These are phyloP conservation scores for Calocybe gangraenosa DNA, from an alignment of 768 basidiomycete genomes.

Conservation along the genomic window DNA sequence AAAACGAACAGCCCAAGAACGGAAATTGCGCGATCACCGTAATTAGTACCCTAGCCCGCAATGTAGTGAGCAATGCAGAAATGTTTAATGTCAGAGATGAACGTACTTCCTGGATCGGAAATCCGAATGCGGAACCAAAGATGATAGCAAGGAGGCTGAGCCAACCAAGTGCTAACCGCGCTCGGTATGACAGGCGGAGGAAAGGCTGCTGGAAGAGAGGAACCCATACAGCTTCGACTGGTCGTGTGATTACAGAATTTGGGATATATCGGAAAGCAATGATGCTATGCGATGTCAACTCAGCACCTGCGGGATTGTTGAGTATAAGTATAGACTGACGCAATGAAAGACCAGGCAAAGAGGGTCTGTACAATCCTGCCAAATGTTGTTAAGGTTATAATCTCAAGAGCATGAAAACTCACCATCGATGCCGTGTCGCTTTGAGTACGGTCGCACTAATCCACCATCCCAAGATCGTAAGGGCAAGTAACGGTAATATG, in stretches of 20 bases:
- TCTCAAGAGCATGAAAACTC: constrained; percentile 18
- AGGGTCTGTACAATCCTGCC: constrained; percentile 75
- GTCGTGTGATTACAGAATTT: constrained; percentile 61
- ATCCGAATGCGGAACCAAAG: constrained; percentile 87
- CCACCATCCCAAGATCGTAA: constrained; percentile 82
- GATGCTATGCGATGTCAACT: constrained; percentile 34
- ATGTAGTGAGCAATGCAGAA: constrained; percentile 14
- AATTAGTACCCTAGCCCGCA: constrained; percentile 39
- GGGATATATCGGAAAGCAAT: constrained; percentile 87
- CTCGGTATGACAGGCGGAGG: constrained; percentile 46
- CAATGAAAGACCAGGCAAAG: constrained; percentile 80
- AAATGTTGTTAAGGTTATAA: constrained; percentile 3
- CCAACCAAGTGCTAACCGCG: constrained; percentile 70
- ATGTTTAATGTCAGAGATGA: neutral
- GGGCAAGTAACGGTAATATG: constrained; percentile 48
- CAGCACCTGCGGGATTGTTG: neutral
- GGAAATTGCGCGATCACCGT: constrained; percentile 78
- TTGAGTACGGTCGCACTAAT: constrained; percentile 66
- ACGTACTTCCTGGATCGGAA: constrained; percentile 52
- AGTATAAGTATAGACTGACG: constrained; percentile 43
- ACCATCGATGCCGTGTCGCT: constrained; percentile 76
- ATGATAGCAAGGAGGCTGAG: constrained; percentile 69
- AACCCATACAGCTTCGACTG: constrained; percentile 69
- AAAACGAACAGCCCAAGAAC: constrained; percentile 78
- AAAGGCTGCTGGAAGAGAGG: constrained; percentile 66